Conservation (phyloP, 2,329 filamentous ascomycete genomes). For the Pseudodiploospora longispora region DNA sequence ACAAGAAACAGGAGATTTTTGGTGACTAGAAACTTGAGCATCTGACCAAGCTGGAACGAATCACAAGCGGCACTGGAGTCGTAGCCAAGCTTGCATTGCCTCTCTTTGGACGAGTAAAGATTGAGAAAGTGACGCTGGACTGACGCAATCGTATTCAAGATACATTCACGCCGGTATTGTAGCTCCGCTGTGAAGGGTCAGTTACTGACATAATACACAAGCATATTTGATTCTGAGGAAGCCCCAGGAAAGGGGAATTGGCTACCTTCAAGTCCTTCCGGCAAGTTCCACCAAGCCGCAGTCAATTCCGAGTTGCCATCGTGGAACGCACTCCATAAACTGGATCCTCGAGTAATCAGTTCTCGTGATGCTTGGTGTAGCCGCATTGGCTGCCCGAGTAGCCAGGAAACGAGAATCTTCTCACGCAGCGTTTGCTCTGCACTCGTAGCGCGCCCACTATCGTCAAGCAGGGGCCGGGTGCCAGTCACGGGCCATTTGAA, state of each 20-base stretch:
- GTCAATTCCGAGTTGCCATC: conserved; percentile 17
- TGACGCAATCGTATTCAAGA: conserved; percentile 62
- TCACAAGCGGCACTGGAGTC: conserved; percentile 66
- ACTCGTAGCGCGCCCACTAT: conserved; percentile 31
- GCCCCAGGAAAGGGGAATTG: neutral
- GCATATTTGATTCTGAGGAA: no score
- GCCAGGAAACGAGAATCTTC: conserved; percentile 58
- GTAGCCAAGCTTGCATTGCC: conserved; percentile 67
- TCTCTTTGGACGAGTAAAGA: conserved; percentile 57
- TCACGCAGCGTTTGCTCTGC: conserved; percentile 60
- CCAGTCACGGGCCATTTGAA: conserved; percentile 47
- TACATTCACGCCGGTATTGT: conserved; percentile 54
- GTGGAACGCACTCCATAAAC: conserved; percentile 42
- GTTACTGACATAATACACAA: neutral
- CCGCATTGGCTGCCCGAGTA: conserved; percentile 54
- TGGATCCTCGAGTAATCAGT: conserved; percentile 57
- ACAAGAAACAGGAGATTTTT: conserved; percentile 53
- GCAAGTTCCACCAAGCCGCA: conserved; percentile 65
- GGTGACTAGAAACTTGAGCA: conserved; percentile 60
- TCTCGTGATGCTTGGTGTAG: conserved; percentile 56
- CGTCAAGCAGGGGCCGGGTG: conserved; percentile 26
- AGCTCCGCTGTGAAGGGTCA: conserved; percentile 47
- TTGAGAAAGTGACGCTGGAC: conserved; percentile 59
- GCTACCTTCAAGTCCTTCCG: conserved; percentile 56
- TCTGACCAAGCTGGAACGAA: conserved; percentile 70